phyloP scores from a whole-genome alignment of 2,329 filamentous ascomycete species.

The Phialemoniopsis sp. region DNA sequence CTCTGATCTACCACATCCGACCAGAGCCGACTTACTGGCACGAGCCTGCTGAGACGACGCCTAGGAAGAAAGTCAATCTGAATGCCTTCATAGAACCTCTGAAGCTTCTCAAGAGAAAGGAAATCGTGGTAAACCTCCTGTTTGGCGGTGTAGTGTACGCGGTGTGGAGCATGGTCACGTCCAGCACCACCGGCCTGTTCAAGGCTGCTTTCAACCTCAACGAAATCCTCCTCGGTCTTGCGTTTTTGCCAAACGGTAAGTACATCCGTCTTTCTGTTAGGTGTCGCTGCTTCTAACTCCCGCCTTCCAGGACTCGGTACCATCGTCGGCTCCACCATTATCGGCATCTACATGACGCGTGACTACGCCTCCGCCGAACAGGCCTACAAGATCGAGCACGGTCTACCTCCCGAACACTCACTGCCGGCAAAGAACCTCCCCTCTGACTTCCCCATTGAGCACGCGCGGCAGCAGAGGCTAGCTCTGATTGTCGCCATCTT shows the following conservation, averaged over 20 bases:
- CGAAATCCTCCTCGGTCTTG: constrained; percentile 16
- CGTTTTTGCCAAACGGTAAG: constrained; percentile 18
- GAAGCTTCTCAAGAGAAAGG: constrained; percentile 31
- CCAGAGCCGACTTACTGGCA: background rate
- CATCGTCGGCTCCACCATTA: constrained; percentile 32
- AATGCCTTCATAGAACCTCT: constrained; percentile 29
- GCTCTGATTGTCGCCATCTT: constrained; percentile 33
- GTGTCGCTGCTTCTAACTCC: too few species aligned
- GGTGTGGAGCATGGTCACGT: constrained; percentile 41
- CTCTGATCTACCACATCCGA: background rate
- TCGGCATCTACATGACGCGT: constrained; percentile 35
- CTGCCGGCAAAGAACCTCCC: too few species aligned
- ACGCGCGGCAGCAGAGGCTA: constrained; percentile 30
- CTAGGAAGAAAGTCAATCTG: constrained; percentile 14
- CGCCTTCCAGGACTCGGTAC: constrained; percentile 24
- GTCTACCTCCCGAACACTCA: constrained; percentile 11
- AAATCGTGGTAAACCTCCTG: constrained; percentile 34
- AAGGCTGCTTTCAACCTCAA: constrained; percentile 17
- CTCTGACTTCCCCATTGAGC: constrained; percentile 36
- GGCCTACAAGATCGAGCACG: constrained; percentile 19
- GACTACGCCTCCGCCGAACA: constrained; percentile 22
- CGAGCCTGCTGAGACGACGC: constrained; percentile 7
- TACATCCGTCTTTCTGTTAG: background rate
- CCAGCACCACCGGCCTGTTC: constrained; percentile 31
- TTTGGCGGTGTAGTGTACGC: constrained; percentile 19